Base-by-base conservation (phyloP, 768 basidiomycete genomes). In the Naganishia randhawae region DNA sequence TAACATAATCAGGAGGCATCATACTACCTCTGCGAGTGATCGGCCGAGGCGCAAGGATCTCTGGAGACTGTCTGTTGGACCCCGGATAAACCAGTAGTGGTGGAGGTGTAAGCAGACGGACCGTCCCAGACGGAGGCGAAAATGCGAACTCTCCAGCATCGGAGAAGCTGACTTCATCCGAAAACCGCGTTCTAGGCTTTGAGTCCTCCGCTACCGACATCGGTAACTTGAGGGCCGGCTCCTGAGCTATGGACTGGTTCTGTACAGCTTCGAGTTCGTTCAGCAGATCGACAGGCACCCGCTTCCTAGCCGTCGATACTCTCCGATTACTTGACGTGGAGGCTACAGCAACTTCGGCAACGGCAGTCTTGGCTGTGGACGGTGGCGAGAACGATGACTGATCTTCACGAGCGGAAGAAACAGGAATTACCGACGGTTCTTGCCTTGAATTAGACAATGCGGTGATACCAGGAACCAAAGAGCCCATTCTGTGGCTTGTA, bases 151-250 rank as follows among this genome's bases (percentile, higher is more conserved):
- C 25, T 42, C 8, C 57, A 22, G 39, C 57, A 10, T 41, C 57
- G 9, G 16, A 14, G 33, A 55, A 7, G 33, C n/a, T 11, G 27
- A 61, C 57, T 39, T 61, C 57, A 39, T 61, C 57, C 13, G 57
- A 61, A 19, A 61, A 61, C 16, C 57, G 29, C 19, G 39, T 5
- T 25, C 57, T 61, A 7, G 57, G 57, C 37, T 37, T 61, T 27
- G 13, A 25, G n/a, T 3, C 45, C 45, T 48, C 45, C n/a, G n/a
- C 14, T 3, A 48, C n/a, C 11, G 11, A 22, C 22, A 35, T 5
- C 10, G 17, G 29, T 13, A 29, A 7, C 27, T 1, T 29, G 29
- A 29, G 16, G 7, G 31, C 33, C 54, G 54, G n/a, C 22, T 14
- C 22, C 3, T 35, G 54, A 7, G 17, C 33, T 17, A 6, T 16